phyloP scores from a whole-genome alignment of 2,329 filamentous ascomycete species.

The Cladophialophora bantiana region DNA sequence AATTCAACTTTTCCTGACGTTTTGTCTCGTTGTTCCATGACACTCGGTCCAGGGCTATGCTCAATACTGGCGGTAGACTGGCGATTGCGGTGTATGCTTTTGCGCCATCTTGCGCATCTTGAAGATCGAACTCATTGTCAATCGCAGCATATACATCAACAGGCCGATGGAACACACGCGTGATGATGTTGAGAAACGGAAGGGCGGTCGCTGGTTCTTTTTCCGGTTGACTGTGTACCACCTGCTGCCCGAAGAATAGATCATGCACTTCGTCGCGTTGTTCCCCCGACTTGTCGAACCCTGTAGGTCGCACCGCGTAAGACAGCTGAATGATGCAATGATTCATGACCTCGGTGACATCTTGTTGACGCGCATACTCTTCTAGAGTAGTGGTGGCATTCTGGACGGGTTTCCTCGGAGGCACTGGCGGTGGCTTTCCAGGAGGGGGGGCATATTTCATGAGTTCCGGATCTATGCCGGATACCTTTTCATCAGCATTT shows the following conservation, averaged over 20 bases:
- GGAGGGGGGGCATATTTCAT: conserved; percentile 42
- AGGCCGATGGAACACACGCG: conserved; percentile 55
- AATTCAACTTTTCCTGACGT: conserved; percentile 73
- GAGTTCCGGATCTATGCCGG: conserved; percentile 22
- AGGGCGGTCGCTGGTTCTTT: conserved; percentile 41
- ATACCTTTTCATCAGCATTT: conserved; percentile 26
- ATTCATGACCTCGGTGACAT: conserved; percentile 94
- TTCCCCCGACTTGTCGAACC: conserved; percentile 71
- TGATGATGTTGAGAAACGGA: conserved; percentile 68
- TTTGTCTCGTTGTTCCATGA: conserved; percentile 70
- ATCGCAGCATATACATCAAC: conserved; percentile 82
- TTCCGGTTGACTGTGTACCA: conserved; percentile 41
- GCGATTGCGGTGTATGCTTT: conserved; percentile 74
- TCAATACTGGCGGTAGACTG: conserved; percentile 81
- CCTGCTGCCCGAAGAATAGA: conserved; percentile 55
- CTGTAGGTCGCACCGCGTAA: conserved; percentile 79
- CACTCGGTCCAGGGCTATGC: conserved; percentile 86
- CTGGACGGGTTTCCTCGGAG: conserved; percentile 53
- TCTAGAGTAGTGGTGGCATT: conserved; percentile 47
- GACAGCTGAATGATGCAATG: conserved; percentile 91
- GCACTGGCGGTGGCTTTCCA: conserved; percentile 63
- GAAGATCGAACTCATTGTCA: conserved; percentile 82
- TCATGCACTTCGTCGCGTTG: conserved; percentile 82
- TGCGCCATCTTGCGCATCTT: conserved; percentile 71
- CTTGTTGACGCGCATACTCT: conserved; percentile 77